A percentile compares a stretch with the other conserved stretches of the same genome.
Evolutionary conservation across 2,329 filamentous ascomycete species (phyloP).

Genomic region (Trichoderma oligosporum): DNA sequence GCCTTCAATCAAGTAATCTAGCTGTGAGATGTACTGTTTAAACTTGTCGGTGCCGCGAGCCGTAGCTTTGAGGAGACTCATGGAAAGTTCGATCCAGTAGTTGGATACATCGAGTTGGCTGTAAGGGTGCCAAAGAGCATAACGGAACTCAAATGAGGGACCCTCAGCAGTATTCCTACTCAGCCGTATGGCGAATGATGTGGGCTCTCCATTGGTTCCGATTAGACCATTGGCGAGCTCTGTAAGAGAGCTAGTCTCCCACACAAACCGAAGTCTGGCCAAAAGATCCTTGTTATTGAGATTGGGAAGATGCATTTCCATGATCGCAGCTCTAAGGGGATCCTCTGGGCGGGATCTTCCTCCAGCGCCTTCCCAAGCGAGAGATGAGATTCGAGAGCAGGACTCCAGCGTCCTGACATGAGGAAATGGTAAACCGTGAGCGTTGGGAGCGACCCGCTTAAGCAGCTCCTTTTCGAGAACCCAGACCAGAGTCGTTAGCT

Average conservation of each 20-base stretch:
- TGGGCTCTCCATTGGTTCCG: background rate
- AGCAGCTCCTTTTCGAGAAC: slow-evolving; percentile 20
- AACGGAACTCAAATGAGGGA: slow-evolving; percentile 17
- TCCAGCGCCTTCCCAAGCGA: background rate
- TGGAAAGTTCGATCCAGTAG: slow-evolving; percentile 15
- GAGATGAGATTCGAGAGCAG: slow-evolving; percentile 1
- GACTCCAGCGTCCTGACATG: slow-evolving; percentile 6
- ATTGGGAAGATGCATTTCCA: slow-evolving; percentile 13
- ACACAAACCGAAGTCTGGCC: slow-evolving; percentile 12
- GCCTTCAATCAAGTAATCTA: slow-evolving; percentile 2
- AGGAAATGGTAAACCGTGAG: background rate
- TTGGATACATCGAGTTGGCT: slow-evolving; percentile 13
- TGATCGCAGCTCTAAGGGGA: background rate
- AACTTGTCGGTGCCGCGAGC: background rate
- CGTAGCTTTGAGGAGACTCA: slow-evolving; percentile 7
- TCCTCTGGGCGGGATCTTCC: slow-evolving; percentile 1
- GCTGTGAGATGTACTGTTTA: background rate
- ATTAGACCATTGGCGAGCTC: slow-evolving; percentile 3
- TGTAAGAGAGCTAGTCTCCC: background rate
- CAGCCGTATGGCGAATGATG: slow-evolving; percentile 11
- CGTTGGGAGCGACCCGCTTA: background rate
- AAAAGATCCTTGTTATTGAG: slow-evolving; percentile 5
- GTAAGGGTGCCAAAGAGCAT: slow-evolving; percentile 22
- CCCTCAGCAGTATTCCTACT: background rate
- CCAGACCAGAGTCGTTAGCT: slow-evolving; percentile 21